Conservation (phyloP, 768 basidiomycete species). For the Amanita molliuscula region DNA sequence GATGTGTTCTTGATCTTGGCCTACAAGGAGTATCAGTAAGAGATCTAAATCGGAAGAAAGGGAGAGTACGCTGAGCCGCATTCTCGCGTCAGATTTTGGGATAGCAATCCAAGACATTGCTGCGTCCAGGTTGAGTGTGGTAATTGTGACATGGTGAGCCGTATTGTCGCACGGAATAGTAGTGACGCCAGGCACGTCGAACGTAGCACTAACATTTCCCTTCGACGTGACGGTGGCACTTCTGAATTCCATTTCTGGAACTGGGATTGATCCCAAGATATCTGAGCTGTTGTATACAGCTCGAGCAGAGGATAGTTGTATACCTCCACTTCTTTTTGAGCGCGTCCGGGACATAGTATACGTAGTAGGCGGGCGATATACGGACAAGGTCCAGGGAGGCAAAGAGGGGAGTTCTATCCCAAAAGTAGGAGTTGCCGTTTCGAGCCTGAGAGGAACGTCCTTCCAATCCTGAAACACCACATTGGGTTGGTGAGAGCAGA, state of each 20-base stretch:
- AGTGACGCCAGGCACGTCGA: constrained; percentile 21
- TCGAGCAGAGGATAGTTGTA: no score
- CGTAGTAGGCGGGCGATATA: neutral
- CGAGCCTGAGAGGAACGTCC: constrained; percentile 26
- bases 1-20: constrained; percentile 28
- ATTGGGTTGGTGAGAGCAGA: neutral
- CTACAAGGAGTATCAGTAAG: constrained; percentile 10
- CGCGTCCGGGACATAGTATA: no score
- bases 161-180: constrained; percentile 21
- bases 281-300: no score
- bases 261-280: no score
- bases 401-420: constrained; percentile 22
- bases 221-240: constrained; percentile 14
- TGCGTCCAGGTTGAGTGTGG: constrained; percentile 19
- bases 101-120: constrained; percentile 25
- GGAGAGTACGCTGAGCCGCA: constrained; percentile 19
- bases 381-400: constrained; percentile 19
- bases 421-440: constrained; percentile 29
- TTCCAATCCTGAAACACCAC: constrained; percentile 22
- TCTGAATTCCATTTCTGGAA: neutral
- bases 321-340: no score
- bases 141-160: constrained; percentile 23
- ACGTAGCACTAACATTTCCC: constrained; percentile 22
- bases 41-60: neutral
- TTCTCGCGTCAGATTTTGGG: constrained; percentile 23